Evolutionary conservation across 2,329 filamentous ascomycete genomes (phyloP).

Genomic region (Erysiphe pulchra): DNA sequence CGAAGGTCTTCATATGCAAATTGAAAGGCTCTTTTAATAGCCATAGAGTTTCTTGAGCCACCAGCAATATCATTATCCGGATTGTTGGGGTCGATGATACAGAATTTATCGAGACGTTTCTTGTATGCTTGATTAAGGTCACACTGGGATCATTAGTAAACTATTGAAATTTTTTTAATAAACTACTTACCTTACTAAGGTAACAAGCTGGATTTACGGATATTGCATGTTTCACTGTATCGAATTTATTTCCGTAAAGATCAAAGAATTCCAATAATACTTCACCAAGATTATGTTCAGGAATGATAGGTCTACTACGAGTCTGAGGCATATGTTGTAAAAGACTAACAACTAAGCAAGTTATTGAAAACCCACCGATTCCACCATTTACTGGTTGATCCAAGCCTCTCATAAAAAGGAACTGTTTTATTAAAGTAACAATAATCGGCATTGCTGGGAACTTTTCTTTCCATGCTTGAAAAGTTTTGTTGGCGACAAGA

Average conservation of each 20-base stretch:
- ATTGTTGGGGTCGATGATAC: constrained; percentile 82
- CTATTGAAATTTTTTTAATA: background rate
- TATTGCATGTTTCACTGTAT: constrained; percentile 45
- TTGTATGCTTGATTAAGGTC: constrained; percentile 12
- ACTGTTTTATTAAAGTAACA: constrained; percentile 77
- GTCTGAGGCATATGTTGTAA: constrained; percentile 54
- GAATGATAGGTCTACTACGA: constrained; percentile 30
- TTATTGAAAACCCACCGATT: constrained; percentile 80
- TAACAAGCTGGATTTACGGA: constrained; percentile 48
- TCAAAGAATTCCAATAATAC: constrained; percentile 72
- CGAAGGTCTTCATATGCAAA: constrained; percentile 32
- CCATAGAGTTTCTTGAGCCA: constrained; percentile 44
- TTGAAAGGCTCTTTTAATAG: constrained; percentile 45
- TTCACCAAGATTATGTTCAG: constrained; percentile 47
- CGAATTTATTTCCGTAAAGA: constrained; percentile 65
- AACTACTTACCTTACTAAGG: constrained; percentile 41
- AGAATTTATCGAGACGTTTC: constrained; percentile 36
- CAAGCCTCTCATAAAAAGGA: constrained; percentile 63
- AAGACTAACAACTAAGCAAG: constrained; percentile 77
- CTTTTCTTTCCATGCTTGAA: constrained; percentile 48
- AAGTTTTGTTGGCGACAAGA: constrained; percentile 54
- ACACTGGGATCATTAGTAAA: constrained; percentile 10
- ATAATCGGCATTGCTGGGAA: constrained; percentile 72
- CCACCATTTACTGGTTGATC: constrained; percentile 85
- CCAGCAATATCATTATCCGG: constrained; percentile 69